Conservation (phyloP, 2,329 filamentous ascomycete genomes). For the Diaporthe aspalathi region DNA sequence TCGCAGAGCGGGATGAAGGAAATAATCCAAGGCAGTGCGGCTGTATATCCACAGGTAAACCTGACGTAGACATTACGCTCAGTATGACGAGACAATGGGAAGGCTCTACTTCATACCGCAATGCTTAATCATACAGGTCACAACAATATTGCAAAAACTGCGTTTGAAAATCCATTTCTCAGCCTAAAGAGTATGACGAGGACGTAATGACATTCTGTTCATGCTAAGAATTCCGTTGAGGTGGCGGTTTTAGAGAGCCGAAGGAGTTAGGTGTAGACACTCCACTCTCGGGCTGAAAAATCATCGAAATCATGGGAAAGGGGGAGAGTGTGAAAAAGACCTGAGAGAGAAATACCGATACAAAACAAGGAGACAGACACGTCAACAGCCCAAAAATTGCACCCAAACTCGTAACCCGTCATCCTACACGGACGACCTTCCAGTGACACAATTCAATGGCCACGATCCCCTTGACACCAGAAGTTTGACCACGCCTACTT, state of each 20-base stretch:
- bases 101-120: no score
- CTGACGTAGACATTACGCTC: no score
- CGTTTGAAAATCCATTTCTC: neutral
- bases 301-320: slow-evolving; percentile 28
- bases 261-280: neutral
- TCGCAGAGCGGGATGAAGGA: neutral
- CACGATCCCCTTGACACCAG: neutral
- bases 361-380: slow-evolving; percentile 26
- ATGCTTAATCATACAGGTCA: neutral
- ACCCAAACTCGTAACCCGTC: slow-evolving; percentile 30
- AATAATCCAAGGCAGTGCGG: neutral
- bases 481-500: slow-evolving; percentile 4
- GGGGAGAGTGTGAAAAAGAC: slow-evolving; percentile 26
- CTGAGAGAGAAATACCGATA: slow-evolving; percentile 20
- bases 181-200: neutral
- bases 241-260: slow-evolving; percentile 13
- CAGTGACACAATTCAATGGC: neutral
- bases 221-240: slow-evolving; percentile 34
- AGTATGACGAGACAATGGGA: neutral
- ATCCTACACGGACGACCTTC: slow-evolving; percentile 25
- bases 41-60: neutral
- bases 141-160: neutral
- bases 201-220: slow-evolving; percentile 38
- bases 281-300: neutral
- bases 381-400: slow-evolving; percentile 15